phyloP scores from a whole-genome alignment of 805 yeast genomes.

The Metschnikowia gelsemii region DNA sequence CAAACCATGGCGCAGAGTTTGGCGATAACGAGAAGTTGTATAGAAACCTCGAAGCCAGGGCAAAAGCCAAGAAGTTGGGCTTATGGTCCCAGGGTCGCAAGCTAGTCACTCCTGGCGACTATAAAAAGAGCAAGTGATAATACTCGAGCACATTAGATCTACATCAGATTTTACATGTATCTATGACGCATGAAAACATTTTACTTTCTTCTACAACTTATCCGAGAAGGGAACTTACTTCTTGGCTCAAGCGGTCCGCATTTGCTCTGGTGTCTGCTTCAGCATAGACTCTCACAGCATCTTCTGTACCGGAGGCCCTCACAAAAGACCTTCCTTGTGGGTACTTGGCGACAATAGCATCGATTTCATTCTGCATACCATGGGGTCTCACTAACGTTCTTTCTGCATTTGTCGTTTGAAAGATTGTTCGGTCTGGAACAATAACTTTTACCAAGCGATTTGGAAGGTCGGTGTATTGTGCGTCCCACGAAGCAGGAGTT shows the following conservation, averaged over 20 bases:
- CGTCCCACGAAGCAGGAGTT: constrained; percentile 71
- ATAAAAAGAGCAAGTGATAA: constrained; percentile 42
- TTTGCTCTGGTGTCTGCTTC: constrained; percentile 60
- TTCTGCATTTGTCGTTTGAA: constrained; percentile 89
- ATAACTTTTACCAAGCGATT: constrained; percentile 77
- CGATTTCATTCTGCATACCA: constrained; percentile 75
- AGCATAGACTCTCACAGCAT: constrained; percentile 93
- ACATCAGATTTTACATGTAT: background rate
- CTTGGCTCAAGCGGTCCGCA: constrained; percentile 29
- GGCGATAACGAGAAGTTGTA: constrained; percentile 71
- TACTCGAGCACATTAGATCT: background rate
- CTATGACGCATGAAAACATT: background rate
- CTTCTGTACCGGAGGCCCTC: constrained; percentile 96
- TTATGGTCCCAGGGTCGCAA: constrained; percentile 61
- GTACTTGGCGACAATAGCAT: constrained; percentile 56
- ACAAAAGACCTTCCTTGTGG: constrained; percentile 81
- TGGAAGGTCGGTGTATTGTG: constrained; percentile 79
- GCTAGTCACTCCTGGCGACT: constrained; percentile 74
- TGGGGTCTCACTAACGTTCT: constrained; percentile 71
- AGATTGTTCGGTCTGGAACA: constrained; percentile 76
- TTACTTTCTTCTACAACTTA: background rate
- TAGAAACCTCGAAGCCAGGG: constrained; percentile 55
- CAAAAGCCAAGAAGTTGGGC: constrained; percentile 59
- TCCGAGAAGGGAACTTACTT: constrained; percentile 30
- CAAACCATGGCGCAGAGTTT: constrained; percentile 77